Base-by-base conservation (phyloP, 2,329 filamentous ascomycete genomes). In the Colletotrichum spaethianum region DNA sequence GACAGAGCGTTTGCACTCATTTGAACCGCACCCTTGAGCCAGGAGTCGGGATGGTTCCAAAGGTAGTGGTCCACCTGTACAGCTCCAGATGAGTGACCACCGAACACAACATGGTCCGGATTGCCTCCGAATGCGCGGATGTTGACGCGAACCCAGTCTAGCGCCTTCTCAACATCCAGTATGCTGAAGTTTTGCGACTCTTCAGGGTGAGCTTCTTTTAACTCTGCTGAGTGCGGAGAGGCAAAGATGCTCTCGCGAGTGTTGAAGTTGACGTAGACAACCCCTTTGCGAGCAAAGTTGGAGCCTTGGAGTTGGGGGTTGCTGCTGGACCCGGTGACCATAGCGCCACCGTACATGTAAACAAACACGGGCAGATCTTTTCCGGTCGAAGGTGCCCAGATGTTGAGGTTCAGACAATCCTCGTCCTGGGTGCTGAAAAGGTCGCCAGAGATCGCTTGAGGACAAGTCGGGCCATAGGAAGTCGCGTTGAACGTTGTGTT, bases 261-360 rank as follows among this genome's bases (percentile, higher is more conserved):
- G 75, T 82, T 83, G 73, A 84, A 83, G 74, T 81, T 82, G 67
- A 83, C 80, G 55, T 80, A 82, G 59, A 82, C 63, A 28, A 82
- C 78, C 23, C 78, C 80, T n/a, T 82, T 82, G 42, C 78, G 76
- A 23, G 80, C 80, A 73, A 82, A 82, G 74, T 82, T 82, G 44
- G 75, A 77, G 31, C 77, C 81, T 56, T 82, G 81, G 1, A 81
- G 74, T 23, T 80, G 79, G 26, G 82, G 79, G 73, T 84, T 84
- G 77, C 81, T 84, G 76, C 74, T 81, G 63, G 80, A 80, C 9
- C 82, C 82, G 8, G 81, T 83, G 63, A 84, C 82, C 76, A 84
- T 84, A 0, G 83, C 83, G 52, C 82, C 83, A 7, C 84, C 84
- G 28, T 85, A 84, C 76, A 85, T 85, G 72, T 85, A 85, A 1